A percentile compares a stretch with the other conserved stretches of the same genome.
phyloP scores from a whole-genome alignment of 2,329 filamentous ascomycete species.

The Botrytis paeoniae region DNA sequence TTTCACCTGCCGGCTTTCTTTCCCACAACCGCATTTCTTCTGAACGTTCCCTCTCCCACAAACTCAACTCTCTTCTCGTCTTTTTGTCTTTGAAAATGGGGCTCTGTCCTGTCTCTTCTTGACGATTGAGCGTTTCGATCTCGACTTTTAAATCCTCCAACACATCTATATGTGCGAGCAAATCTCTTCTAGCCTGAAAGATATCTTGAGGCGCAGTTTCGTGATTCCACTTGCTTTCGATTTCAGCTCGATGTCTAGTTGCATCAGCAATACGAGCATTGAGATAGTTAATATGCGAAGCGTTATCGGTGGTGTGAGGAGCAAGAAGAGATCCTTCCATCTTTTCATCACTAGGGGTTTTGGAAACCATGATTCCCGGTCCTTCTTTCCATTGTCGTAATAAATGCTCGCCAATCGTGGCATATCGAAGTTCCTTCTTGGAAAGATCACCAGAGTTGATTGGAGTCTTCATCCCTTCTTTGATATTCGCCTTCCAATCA shows the following conservation, averaged over 20 bases:
- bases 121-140: not conserved
- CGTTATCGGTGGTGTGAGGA: conserved; percentile 1
- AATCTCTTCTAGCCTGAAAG: not conserved
- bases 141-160: not conserved
- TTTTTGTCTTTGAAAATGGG: conserved; percentile 4
- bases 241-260: not conserved
- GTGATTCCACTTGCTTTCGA: not conserved
- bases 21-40: conserved; percentile 10
- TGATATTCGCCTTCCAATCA: not conserved
- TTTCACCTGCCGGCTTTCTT: not conserved
- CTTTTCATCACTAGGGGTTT: not conserved
- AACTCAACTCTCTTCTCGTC: conserved; percentile 2
- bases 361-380: conserved; percentile 6
- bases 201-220: not conserved
- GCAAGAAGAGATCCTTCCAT: not conserved
- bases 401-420: not conserved
- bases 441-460: not conserved
- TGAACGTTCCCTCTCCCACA: not conserved
- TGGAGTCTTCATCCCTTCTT: not conserved
- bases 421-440: not conserved
- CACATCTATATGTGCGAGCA: not conserved
- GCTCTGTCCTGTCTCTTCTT: not conserved
- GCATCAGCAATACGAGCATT: conserved; percentile 4
- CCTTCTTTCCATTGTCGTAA: conserved; percentile 11
- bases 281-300: conserved; percentile 13